These are phyloP conservation scores for Cercospora brassicicola DNA, from an alignment of 2,329 filamentous ascomycete genomes.

Conservation along the genomic window DNA sequence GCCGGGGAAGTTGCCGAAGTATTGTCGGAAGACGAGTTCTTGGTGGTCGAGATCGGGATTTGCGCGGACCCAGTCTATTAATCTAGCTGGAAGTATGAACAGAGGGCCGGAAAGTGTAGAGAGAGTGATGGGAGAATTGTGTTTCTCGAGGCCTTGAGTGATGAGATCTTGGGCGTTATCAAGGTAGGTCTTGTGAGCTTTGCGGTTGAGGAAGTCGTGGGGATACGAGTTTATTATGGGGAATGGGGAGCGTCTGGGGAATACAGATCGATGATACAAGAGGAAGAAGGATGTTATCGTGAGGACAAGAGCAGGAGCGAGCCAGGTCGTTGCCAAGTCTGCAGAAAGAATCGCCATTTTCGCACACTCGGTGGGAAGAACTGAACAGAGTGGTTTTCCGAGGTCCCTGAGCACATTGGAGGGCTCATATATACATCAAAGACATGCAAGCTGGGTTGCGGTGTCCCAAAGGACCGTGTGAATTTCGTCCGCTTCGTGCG, in stretches of 20 bases:
- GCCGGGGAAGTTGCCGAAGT: constrained; percentile 21
- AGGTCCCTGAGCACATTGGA: too few relatives aligned
- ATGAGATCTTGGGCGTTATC: background rate
- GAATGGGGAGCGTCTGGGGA: background rate
- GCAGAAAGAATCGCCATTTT: background rate
- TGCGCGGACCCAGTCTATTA: constrained; percentile 7
- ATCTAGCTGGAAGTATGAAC: constrained; percentile 6
- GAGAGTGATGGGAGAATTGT: constrained; percentile 5
- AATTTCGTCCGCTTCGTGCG: background rate
- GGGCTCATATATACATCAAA: background rate
- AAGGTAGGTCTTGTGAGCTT: background rate
- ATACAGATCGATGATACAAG: background rate
- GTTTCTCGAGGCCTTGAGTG: background rate
- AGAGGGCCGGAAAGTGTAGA: constrained; percentile 3
- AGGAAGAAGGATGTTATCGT: background rate
- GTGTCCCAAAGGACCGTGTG: background rate
- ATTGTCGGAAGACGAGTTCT: constrained; percentile 21
- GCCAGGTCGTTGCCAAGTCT: background rate
- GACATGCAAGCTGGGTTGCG: background rate
- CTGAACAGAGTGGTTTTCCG: too few relatives aligned
- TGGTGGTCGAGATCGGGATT: constrained; percentile 29
- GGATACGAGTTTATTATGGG: background rate
- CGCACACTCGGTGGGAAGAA: background rate
- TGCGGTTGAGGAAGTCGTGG: background rate
- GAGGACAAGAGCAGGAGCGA: background rate